Conservation (phyloP, 768 basidiomycete species). For the Candolleomyces aberdarensis region DNA sequence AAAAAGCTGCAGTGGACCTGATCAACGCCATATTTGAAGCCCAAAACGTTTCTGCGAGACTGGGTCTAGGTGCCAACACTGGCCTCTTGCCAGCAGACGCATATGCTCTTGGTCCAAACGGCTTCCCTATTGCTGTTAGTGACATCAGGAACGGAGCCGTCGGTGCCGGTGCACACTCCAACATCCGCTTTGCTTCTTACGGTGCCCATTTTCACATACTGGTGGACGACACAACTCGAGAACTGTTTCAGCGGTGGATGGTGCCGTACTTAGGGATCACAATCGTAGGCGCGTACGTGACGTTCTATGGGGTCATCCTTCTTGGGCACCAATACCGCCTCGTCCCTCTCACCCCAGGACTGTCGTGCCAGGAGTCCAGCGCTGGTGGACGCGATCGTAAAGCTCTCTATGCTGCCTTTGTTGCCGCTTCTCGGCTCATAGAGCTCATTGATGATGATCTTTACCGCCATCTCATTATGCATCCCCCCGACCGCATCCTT, state of each 20-base stretch:
- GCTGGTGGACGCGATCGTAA: slow-evolving; percentile 12
- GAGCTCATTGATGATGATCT: slow-evolving; percentile 9
- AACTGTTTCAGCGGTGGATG: slow-evolving; percentile 11
- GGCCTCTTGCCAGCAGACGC: too few species aligned
- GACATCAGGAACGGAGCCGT: too few species aligned
- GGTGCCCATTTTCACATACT: too few species aligned
- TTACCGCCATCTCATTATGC: not conserved
- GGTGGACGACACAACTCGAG: too few species aligned
- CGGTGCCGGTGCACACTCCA: too few species aligned
- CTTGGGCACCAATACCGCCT: slow-evolving; percentile 15
- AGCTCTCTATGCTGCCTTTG: slow-evolving; percentile 15
- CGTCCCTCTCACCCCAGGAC: slow-evolving; percentile 15
- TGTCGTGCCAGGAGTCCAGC: slow-evolving; percentile 15
- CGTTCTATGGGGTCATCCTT: slow-evolving; percentile 16
- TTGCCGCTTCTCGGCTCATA: slow-evolving; percentile 15
- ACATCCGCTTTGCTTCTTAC: too few species aligned
- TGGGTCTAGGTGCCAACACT: too few species aligned
- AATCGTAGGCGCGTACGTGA: slow-evolving; percentile 13
- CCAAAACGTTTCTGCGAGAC: too few species aligned
- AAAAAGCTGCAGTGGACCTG: too few species aligned
- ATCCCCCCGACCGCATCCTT: not conserved
- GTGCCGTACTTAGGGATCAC: slow-evolving; percentile 15
- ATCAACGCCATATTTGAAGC: too few species aligned
- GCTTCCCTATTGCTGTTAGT: too few species aligned
- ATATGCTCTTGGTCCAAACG: too few species aligned